Evolutionary conservation across 225 moss, liverwort and hornwort genomes (phyloP).

Genomic region (Ulota crispa): DNA sequence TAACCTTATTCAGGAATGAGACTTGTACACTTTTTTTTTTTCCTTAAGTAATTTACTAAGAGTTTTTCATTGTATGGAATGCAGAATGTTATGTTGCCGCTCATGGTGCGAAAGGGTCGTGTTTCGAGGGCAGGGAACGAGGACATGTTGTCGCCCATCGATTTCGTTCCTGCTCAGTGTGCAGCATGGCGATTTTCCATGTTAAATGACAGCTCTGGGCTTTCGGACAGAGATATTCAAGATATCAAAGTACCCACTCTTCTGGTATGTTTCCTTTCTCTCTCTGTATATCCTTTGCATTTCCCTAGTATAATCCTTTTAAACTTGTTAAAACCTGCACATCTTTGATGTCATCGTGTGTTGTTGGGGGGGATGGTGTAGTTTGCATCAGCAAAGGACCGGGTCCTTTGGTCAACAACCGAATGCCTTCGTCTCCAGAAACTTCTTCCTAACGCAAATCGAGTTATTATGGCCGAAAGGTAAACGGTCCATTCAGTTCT

Average conservation of each 20-base stretch:
- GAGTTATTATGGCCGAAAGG: conserved; percentile 81
- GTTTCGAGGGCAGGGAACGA: conserved; percentile 65
- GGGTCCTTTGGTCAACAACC: conserved; percentile 53
- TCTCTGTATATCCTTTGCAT: not conserved
- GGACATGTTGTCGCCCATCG: conserved; percentile 80
- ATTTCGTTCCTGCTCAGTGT: conserved; percentile 80
- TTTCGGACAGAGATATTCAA: conserved; percentile 61
- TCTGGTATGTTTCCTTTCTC: conserved; percentile 52
- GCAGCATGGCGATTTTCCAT: conserved; percentile 90
- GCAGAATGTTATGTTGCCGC: conserved; percentile 87
- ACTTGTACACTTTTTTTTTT: not conserved
- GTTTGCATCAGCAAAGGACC: conserved; percentile 80
- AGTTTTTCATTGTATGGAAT: conserved; percentile 16
- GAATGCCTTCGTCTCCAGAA: conserved; percentile 80
- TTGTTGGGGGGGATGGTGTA: conserved; percentile 24
- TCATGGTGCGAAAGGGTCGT: conserved; percentile 79
- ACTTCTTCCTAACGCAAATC: conserved; percentile 71
- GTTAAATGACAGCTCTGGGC: conserved; percentile 78
- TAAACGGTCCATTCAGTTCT: conserved; percentile 9
- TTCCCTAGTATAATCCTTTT: not conserved
- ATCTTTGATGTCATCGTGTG: conserved; percentile 8
- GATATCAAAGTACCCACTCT: conserved; percentile 63
- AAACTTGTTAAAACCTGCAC: not conserved
- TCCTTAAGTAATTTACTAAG: not conserved
- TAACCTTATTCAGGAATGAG: not conserved